Percentiles rank a stretch among this genome's conserved stretches.
Conservation (phyloP, 495 filamentous ascomycete species). For the Pyronema domesticum region DNA sequence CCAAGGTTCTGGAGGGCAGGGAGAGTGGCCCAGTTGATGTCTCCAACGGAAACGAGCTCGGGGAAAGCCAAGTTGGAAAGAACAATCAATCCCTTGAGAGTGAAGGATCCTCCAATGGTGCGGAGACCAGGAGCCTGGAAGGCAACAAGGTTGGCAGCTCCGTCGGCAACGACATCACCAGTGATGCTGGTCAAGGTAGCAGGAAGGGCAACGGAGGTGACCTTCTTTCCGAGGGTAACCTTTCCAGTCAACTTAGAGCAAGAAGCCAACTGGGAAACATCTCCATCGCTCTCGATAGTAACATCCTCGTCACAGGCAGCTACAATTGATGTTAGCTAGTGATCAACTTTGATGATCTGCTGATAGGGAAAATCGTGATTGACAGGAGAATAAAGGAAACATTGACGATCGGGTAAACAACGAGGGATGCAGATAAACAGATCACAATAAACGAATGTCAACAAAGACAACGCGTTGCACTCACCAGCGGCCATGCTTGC, state of each 20-base stretch:
- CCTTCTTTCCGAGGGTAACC: conserved; percentile 42
- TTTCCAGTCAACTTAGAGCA: conserved; percentile 56
- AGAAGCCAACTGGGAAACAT: conserved; percentile 46
- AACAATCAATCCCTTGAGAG: conserved; percentile 43
- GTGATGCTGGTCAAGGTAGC: conserved; percentile 43
- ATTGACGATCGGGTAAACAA: background rate
- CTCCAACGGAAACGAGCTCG: conserved; percentile 41
- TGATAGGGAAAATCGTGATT: too few relatives aligned
- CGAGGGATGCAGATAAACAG: background rate
- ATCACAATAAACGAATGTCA: too few relatives aligned
- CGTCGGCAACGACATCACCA: conserved; percentile 46
- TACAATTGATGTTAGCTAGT: conserved; percentile 27
- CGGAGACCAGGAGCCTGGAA: conserved; percentile 28
- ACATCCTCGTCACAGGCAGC: conserved; percentile 24
- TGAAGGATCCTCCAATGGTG: conserved; percentile 44
- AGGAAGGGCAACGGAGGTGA: conserved; percentile 35
- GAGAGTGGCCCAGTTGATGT: conserved; percentile 56
- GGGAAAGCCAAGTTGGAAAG: conserved; percentile 47
- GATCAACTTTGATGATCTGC: conserved; percentile 10
- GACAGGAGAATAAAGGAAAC: too few relatives aligned
- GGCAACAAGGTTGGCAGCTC: conserved; percentile 39
- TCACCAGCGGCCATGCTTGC: conserved; percentile 48
- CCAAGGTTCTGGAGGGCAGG: conserved; percentile 46
- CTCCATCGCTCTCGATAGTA: conserved; percentile 49
- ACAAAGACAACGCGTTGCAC: conserved; percentile 17